Conservation (phyloP, 495 filamentous ascomycete species). For the Penicillium paradoxum region DNA sequence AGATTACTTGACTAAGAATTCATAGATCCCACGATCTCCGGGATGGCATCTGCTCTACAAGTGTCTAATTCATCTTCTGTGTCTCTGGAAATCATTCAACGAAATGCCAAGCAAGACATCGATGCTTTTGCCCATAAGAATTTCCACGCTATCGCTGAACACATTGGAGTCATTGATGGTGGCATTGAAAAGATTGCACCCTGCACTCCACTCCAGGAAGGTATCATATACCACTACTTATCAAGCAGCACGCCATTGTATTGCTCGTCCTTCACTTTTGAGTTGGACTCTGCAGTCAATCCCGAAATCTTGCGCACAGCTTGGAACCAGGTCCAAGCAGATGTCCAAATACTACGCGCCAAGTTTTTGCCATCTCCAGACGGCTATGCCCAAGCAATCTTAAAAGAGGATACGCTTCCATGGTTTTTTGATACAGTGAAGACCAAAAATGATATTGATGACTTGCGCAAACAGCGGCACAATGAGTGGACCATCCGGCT, state of each 20-base stretch:
- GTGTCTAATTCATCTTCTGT: constrained; percentile 5
- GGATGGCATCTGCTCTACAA: constrained; percentile 42
- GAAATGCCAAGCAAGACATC: constrained; percentile 50
- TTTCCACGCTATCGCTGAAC: constrained; percentile 39
- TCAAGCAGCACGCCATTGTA: constrained; percentile 53
- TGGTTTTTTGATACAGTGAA: constrained; percentile 40
- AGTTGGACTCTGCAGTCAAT: constrained; percentile 40
- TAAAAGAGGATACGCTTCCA: constrained; percentile 40
- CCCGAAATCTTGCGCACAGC: constrained; percentile 40
- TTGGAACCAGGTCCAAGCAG: constrained; percentile 44
- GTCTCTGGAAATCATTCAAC: constrained; percentile 25
- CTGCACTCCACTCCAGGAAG: constrained; percentile 75
- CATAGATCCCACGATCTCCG: constrained; percentile 48
- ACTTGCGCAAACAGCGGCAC: constrained; percentile 20
- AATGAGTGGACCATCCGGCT: constrained; percentile 41
- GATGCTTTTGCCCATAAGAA: constrained; percentile 54
- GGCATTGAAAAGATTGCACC: constrained; percentile 67
- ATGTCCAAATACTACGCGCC: constrained; percentile 59
- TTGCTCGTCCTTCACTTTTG: constrained; percentile 64
- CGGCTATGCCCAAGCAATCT: constrained; percentile 66
- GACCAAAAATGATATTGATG: constrained; percentile 25
- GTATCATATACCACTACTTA: constrained; percentile 68
- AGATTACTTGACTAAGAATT: constrained; percentile 5
- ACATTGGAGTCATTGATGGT: constrained; percentile 35
- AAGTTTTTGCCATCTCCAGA: constrained; percentile 60